phyloP scores from a whole-genome alignment of 768 basidiomycete genomes.

The Pleurotus ostreatus region DNA sequence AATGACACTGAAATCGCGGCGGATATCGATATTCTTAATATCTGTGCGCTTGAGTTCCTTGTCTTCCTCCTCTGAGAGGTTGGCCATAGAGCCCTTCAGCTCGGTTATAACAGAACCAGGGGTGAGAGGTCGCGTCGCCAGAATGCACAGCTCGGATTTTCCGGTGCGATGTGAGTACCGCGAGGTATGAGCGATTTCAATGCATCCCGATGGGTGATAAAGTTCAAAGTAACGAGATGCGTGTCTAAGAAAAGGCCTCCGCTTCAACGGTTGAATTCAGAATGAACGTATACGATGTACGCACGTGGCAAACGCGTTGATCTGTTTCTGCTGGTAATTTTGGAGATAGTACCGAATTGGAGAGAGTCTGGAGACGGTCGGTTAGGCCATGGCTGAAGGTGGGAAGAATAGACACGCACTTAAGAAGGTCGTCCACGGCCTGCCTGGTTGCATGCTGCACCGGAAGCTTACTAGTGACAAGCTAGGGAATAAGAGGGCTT shows the following conservation, averaged over 20 bases:
- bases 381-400: constrained; percentile 18
- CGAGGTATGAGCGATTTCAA: constrained; percentile 87
- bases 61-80: constrained; percentile 82
- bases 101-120: constrained; percentile 78
- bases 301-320: constrained; percentile 91
- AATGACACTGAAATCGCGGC: constrained; percentile 87
- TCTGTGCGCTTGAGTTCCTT: constrained; percentile 82
- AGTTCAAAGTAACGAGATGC: constrained; percentile 88
- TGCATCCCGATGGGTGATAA: constrained; percentile 76
- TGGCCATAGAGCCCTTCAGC: constrained; percentile 87
- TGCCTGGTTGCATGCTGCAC: constrained; percentile 58
- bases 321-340: constrained; percentile 75
- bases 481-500: constrained; percentile 32
- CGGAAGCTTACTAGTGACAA: constrained; percentile 53
- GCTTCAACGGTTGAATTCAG: background rate
- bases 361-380: constrained; percentile 47
- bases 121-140: constrained; percentile 69
- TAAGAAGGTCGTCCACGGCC: constrained; percentile 75
- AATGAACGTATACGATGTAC: constrained; percentile 32
- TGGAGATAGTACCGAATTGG: constrained; percentile 77
- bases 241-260: constrained; percentile 45
- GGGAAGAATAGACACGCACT: constrained; percentile 42
- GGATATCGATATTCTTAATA: constrained; percentile 69
- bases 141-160: constrained; percentile 84
- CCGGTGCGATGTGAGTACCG: constrained; percentile 85